These are phyloP conservation scores for Hydrangea macrophylla DNA, from an alignment of 148 eudicot genomes.

Conservation along the genomic window DNA sequence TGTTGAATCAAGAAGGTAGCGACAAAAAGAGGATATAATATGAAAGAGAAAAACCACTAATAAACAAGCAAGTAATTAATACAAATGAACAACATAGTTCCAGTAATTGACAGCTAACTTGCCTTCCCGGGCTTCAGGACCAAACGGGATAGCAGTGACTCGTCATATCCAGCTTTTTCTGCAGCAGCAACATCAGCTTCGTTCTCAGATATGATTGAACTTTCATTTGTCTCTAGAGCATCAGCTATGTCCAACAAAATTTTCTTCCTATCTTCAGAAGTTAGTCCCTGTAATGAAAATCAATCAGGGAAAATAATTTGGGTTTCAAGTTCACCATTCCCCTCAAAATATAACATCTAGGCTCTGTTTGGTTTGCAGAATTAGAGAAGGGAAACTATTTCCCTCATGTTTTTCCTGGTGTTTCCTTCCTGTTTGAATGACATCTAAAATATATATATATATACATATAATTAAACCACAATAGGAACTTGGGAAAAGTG, in stretches of 20 bases:
- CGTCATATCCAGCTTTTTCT: conserved; percentile 32
- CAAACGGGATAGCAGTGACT: conserved; percentile 38
- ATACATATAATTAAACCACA: too few species aligned
- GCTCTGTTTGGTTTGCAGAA: too few species aligned
- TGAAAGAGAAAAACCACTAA: neutral
- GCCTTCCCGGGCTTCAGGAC: conserved; percentile 41
- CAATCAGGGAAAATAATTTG: neutral
- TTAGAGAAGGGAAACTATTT: too few species aligned
- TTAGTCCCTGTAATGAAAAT: conserved; percentile 39
- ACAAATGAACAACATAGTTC: neutral
- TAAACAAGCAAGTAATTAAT: neutral
- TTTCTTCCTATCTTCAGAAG: conserved; percentile 39
- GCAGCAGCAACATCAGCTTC: conserved; percentile 57
- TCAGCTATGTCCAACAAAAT: conserved; percentile 36
- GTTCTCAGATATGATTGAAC: conserved; percentile 30
- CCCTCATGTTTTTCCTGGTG: too few species aligned
- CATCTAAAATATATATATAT: too few species aligned
- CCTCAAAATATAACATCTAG: too few species aligned
- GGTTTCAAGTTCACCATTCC: neutral
- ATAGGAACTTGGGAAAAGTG: too few species aligned
- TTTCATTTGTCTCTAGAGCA: conserved; percentile 47
- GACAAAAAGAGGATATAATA: neutral
- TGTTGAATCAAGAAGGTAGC: neutral
- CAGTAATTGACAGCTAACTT: conserved; percentile 16
- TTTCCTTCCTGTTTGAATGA: too few species aligned